Conservation (phyloP, 768 basidiomycete species). For the Collybia sordida region DNA sequence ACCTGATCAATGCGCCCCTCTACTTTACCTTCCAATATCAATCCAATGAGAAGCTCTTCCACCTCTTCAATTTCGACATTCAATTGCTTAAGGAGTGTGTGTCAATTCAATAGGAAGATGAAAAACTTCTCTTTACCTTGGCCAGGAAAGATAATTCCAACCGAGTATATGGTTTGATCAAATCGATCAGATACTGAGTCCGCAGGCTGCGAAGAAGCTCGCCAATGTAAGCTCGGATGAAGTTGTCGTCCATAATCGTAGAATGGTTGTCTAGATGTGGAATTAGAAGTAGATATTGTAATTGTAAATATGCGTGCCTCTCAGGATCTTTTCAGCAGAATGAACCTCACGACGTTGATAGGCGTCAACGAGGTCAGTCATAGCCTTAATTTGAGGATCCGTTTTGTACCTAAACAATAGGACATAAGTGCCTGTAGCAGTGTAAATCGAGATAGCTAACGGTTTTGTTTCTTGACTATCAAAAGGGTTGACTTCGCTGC, state of each 20-base stretch:
- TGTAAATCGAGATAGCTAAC: slow-evolving; percentile 41
- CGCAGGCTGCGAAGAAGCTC: slow-evolving; percentile 92
- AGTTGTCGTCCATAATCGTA: slow-evolving; percentile 95
- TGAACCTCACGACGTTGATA: slow-evolving; percentile 97
- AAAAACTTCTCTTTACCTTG: slow-evolving; percentile 51
- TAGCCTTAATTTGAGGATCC: slow-evolving; percentile 94
- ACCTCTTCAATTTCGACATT: slow-evolving; percentile 92
- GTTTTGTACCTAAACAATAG: slow-evolving; percentile 73
- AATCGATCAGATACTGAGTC: slow-evolving; percentile 95
- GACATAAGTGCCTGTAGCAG: background rate
- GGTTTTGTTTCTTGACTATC: slow-evolving; percentile 99
- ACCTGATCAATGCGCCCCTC: slow-evolving; percentile 98
- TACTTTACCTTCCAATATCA: slow-evolving; percentile 96
- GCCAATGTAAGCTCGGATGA: slow-evolving; percentile 95
- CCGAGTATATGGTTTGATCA: slow-evolving; percentile 96
- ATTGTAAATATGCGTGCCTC: slow-evolving; percentile 48
- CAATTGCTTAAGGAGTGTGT: slow-evolving; percentile 66
- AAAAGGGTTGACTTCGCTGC: slow-evolving; percentile 98
- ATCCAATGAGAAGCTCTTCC: slow-evolving; percentile 88
- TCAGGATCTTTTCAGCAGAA: slow-evolving; percentile 93
- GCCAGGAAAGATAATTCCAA: slow-evolving; percentile 92
- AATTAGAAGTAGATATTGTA: background rate
- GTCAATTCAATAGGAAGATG: background rate
- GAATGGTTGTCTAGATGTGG: slow-evolving; percentile 73
- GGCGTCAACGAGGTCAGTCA: slow-evolving; percentile 96